Evolutionary conservation across 139 green algal genomes (phyloP).

Genomic region (Trebouxia sp.): DNA sequence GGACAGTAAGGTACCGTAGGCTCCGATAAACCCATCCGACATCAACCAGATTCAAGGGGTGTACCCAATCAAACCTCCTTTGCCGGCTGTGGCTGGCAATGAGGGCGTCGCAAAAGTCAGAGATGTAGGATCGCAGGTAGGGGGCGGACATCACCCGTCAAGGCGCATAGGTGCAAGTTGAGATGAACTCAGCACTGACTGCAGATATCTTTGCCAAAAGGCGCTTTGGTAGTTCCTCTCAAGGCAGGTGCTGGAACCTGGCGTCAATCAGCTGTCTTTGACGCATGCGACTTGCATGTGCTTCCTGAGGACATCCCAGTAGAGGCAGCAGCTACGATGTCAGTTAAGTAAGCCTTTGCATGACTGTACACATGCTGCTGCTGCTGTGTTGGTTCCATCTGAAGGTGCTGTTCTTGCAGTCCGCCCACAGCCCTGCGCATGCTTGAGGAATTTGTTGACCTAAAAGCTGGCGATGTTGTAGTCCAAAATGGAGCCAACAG

Average conservation of each 20-base stretch:
- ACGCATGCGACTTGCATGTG: slow-evolving; percentile 47
- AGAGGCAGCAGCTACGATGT: slow-evolving; percentile 62
- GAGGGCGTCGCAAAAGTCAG: slow-evolving; percentile 41
- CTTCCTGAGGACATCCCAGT: slow-evolving; percentile 56
- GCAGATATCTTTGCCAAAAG: slow-evolving; percentile 42
- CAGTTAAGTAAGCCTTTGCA: slow-evolving; percentile 67
- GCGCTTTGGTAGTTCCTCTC: slow-evolving; percentile 78
- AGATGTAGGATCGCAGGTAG: not conserved
- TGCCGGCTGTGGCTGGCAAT: slow-evolving; percentile 47
- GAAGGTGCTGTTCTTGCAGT: slow-evolving; percentile 44
- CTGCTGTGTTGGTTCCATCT: not conserved
- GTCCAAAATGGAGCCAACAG: slow-evolving; percentile 91
- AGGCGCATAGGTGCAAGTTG: too few relatives aligned
- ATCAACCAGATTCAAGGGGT: slow-evolving; percentile 46
- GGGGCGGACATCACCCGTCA: too few relatives aligned
- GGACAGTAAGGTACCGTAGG: too few relatives aligned
- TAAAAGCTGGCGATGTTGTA: slow-evolving; percentile 80
- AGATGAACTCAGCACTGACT: too few relatives aligned
- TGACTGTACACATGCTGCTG: not conserved
- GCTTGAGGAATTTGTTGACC: slow-evolving; percentile 79
- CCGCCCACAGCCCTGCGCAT: slow-evolving; percentile 82
- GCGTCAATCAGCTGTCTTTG: slow-evolving; percentile 51
- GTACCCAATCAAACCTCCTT: slow-evolving; percentile 43
- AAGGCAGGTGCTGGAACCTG: slow-evolving; percentile 74
- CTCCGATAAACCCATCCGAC: slow-evolving; percentile 49